Evolutionary conservation across 1,139 yeast species (phyloP).

Genomic region (Pichia sp.): DNA sequence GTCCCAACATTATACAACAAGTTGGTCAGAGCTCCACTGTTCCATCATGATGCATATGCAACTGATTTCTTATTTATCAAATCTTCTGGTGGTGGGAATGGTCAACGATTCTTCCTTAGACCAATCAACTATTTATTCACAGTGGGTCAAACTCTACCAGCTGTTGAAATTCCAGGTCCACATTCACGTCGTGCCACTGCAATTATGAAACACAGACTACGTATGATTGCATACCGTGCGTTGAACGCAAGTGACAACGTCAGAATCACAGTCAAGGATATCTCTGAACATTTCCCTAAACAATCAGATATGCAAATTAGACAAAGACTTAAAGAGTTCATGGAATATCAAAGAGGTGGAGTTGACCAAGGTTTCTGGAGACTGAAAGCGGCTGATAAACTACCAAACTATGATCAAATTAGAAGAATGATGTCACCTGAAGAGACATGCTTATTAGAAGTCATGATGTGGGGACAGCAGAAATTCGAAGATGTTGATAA

Average conservation of each 20-base stretch:
- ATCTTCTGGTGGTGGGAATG: slow-evolving; percentile 75
- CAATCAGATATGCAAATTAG: slow-evolving; percentile 98
- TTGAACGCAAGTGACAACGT: slow-evolving; percentile 74
- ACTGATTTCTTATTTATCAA: slow-evolving; percentile 84
- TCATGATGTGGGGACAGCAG: slow-evolving; percentile 92
- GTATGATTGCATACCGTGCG: slow-evolving; percentile 91
- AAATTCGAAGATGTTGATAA: slow-evolving; percentile 35
- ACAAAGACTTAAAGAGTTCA: slow-evolving; percentile 92
- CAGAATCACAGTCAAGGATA: slow-evolving; percentile 82
- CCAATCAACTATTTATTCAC: slow-evolving; percentile 71
- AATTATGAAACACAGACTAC: slow-evolving; percentile 84
- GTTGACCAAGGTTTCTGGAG: slow-evolving; percentile 98
- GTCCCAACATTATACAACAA: slow-evolving; percentile 94
- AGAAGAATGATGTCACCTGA: slow-evolving; percentile 91
- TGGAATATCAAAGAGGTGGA: slow-evolving; percentile 96
- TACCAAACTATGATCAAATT: slow-evolving; percentile 77
- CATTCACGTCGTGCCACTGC: slow-evolving; percentile 96
- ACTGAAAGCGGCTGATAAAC: slow-evolving; percentile 66
- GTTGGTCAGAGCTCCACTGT: slow-evolving; percentile 90
- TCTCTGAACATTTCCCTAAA: slow-evolving; percentile 92
- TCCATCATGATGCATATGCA: slow-evolving; percentile 72
- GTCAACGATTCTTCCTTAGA: slow-evolving; percentile 59
- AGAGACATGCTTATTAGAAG: slow-evolving; percentile 81
- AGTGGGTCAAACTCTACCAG: slow-evolving; percentile 94
- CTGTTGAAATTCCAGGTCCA: slow-evolving; percentile 95